phyloP scores from a whole-genome alignment of 1,139 yeast species.

The Diutina mesorugosa region DNA sequence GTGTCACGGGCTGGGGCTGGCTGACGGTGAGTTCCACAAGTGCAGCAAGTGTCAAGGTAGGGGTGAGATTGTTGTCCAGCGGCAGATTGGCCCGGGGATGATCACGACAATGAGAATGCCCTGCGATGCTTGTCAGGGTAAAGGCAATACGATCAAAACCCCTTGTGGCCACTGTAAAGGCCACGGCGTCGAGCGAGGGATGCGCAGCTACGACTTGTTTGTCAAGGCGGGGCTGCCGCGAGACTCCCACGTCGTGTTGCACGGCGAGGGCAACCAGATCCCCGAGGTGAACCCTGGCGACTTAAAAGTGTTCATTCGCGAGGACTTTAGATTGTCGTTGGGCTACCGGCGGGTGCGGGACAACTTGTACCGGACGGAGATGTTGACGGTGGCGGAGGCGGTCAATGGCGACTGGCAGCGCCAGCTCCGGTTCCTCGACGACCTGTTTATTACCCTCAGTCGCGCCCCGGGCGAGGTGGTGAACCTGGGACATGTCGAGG shows the following conservation, averaged over 20 bases:
- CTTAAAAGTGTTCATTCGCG: constrained; percentile 44
- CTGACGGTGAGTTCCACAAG: constrained; percentile 53
- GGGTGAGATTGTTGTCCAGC: constrained; percentile 54
- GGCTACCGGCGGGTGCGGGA: constrained; percentile 78
- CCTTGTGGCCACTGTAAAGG: constrained; percentile 67
- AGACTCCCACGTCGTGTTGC: constrained; percentile 41
- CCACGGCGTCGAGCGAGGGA: constrained; percentile 41
- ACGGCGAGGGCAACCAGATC: constrained; percentile 72
- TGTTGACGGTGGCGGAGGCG: constrained; percentile 61
- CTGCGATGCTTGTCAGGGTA: constrained; percentile 74
- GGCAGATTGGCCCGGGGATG: constrained; percentile 81
- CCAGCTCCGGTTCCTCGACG: constrained; percentile 52
- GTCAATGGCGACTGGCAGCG: constrained; percentile 70
- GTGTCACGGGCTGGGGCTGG: constrained; percentile 79
- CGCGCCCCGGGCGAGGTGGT: constrained; percentile 42
- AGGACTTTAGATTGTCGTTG: constrained; percentile 42
- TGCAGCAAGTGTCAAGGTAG: constrained; percentile 66
- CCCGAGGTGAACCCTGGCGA: constrained; percentile 84
- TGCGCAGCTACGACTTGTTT: constrained; percentile 46
- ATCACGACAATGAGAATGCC: constrained; percentile 64
- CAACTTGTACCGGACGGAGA: constrained; percentile 73
- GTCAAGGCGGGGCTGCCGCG: constrained; percentile 62
- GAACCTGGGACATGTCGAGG: constrained; percentile 54
- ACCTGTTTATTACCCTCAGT: constrained; percentile 20
- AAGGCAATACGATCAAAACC: constrained; percentile 52